phyloP scores from a whole-genome alignment of 768 basidiomycete genomes.

The Lactarius psammicola region DNA sequence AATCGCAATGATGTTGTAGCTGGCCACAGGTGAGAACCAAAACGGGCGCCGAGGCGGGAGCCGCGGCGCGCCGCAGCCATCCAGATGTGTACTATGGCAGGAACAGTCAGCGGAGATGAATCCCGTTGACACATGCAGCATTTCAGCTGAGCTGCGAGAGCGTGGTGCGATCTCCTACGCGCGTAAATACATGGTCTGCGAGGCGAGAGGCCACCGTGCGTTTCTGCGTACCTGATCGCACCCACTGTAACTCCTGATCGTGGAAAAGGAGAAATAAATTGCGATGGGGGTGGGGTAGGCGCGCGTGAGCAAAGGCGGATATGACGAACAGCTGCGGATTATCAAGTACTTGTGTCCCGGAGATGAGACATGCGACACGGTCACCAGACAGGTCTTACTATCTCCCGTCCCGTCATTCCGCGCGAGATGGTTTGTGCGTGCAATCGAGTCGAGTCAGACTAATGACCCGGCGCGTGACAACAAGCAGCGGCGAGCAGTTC shows the following conservation, averaged over 20 bases:
- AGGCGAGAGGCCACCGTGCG: not conserved
- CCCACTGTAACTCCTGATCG: constrained; percentile 13
- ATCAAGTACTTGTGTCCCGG: not conserved
- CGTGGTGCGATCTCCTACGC: not conserved
- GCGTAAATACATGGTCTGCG: not conserved
- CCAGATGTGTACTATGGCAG: constrained; percentile 4
- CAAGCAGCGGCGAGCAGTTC: not conserved
- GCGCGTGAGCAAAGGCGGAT: not conserved
- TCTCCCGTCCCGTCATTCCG: not conserved
- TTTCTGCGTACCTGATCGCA: constrained; percentile 21
- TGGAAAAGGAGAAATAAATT: constrained; percentile 19
- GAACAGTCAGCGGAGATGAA: not conserved
- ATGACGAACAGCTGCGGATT: constrained; percentile 20
- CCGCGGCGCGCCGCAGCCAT: not conserved
- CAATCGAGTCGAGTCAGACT: not conserved
- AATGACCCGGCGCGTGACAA: not conserved
- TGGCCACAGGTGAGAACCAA: constrained; percentile 23
- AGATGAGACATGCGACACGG: not conserved
- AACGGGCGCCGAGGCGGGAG: constrained; percentile 17
- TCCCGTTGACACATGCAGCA: not conserved
- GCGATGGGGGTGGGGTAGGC: constrained; percentile 14
- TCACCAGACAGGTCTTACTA: not conserved
- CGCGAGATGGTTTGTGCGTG: not conserved
- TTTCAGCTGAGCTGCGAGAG: not conserved
- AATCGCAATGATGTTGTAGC: constrained; percentile 20